These are phyloP conservation scores for Puccinia hordei DNA, from an alignment of 1,284 basidiomycete species.

Conservation along the genomic window DNA sequence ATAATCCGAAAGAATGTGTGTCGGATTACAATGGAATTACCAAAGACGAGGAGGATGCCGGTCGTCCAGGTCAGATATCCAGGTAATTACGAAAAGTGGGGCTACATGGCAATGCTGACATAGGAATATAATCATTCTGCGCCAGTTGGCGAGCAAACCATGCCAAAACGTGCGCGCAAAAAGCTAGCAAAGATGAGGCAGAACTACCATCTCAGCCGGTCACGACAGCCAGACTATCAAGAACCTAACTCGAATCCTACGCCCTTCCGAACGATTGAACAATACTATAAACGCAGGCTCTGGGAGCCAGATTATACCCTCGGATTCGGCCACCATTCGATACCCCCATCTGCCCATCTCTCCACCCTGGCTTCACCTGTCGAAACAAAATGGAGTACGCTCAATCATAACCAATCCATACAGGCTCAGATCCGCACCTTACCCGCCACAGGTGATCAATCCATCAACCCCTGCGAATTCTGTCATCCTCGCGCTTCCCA, in stretches of 20 bases:
- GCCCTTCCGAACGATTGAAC: slow-evolving; percentile 19
- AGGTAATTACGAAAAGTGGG: neutral
- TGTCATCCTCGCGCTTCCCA: slow-evolving; percentile 6
- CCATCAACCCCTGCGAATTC: slow-evolving; percentile 5
- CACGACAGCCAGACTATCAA: slow-evolving; percentile 19
- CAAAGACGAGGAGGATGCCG: too few relatives aligned
- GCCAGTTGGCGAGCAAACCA: neutral
- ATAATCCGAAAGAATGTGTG: too few relatives aligned
- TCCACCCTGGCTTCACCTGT: neutral
- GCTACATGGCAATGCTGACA: neutral
- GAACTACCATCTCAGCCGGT: slow-evolving; percentile 26
- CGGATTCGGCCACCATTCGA: slow-evolving; percentile 21
- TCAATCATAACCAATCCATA: slow-evolving; percentile 1
- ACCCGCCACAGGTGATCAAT: neutral
- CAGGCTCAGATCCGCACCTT: slow-evolving; percentile 5
- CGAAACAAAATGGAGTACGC: slow-evolving; percentile 4
- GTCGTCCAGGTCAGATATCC: too few relatives aligned
- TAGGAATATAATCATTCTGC: neutral
- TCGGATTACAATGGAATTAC: too few relatives aligned
- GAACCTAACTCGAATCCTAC: neutral
- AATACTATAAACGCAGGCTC: slow-evolving; percentile 39
- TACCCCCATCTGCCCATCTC: neutral
- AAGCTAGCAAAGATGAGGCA: slow-evolving; percentile 23
- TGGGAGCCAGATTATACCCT: slow-evolving; percentile 40
- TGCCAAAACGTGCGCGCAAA: neutral